Evolutionary conservation across 1,284 basidiomycete species (phyloP), one percentile per base, ranked within the genome.

Genomic region (Microbotryum violaceum): DNA sequence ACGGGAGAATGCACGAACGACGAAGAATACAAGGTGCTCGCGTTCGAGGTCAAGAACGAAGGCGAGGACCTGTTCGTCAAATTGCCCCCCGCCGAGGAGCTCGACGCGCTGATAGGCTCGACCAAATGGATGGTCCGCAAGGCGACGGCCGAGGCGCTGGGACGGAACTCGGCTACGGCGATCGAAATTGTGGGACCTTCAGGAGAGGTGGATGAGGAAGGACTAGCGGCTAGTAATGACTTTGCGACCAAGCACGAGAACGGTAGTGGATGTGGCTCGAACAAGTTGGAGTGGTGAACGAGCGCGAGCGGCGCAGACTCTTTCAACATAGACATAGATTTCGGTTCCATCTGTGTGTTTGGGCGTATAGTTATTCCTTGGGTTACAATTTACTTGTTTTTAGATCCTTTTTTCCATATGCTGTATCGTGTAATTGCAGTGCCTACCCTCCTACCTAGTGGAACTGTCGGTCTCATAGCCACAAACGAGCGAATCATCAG

Each of bases 61-160:
- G 77, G 78, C 4, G 75, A 79, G 44, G 74, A 86, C 16, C 75
- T 81, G 21, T 71, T 86, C 3, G 77, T 82, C 44, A 72, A 79
- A 14, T 80, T 87, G 1, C 85, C 86, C 0, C 79, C 82, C 9
- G 71, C 78, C 1, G 78, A 81, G 2, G 82, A 82, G 21, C 79
- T 88, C 2, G 85, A 88, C 68, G 79, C 78, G 0, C 78, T 85
- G 27, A 81, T 88, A 23, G 85, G 84, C 4, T 86, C 83, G 6
- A 78, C 78, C 23, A 85, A 83, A 73, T 86, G 83, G 83, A 81
- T 85, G 75, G 75, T 81, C 10, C 70, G 70, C 46, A 80, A 82
- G 61, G 81, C 82, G 0, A 78, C 80, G 1, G 79, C 80, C 0
- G 80, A 82, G 53, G 76, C 79, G 5, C 59, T 78, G 7, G 79